Conservation (phyloP, 164 flowering plant genomes). For the Annona cherimola region DNA sequence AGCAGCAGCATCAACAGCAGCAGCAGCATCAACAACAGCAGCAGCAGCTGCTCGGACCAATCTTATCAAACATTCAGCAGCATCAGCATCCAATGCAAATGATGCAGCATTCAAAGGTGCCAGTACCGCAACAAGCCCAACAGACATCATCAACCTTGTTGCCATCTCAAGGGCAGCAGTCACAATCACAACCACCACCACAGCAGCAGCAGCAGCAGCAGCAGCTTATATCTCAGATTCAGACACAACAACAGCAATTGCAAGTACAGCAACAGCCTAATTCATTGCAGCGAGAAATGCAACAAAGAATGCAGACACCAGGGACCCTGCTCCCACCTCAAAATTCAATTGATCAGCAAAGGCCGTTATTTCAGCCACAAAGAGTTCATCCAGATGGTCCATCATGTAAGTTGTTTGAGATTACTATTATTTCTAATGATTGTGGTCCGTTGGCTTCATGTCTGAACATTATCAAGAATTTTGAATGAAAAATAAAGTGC, state of each 20-base stretch:
- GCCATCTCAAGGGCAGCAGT: conserved; percentile 56
- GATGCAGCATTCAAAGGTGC: conserved; percentile 55
- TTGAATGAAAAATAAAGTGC: no score
- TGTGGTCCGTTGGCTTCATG: no score
- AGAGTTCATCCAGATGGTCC: conserved; percentile 12
- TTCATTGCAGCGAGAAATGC: conserved; percentile 34
- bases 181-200: conserved; percentile 48
- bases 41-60: conserved; percentile 43
- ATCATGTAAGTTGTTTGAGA: conserved; percentile 11
- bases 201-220: conserved; percentile 72
- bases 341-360: conserved; percentile 14
- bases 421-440: no score
- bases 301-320: conserved; percentile 13
- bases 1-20: conserved; percentile 50
- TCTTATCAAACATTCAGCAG: conserved; percentile 50
- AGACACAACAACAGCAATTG: conserved; percentile 10
- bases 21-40: conserved; percentile 18
- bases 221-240: conserved; percentile 24
- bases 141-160: conserved; percentile 28
- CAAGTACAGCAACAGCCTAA: conserved; percentile 53
- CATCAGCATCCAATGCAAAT: conserved; percentile 56
- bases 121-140: conserved; percentile 17
- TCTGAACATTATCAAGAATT: no score
- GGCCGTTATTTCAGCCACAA: conserved; percentile 15
- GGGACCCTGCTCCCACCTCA: conserved; percentile 14